phyloP scores from a whole-genome alignment of 169 alveolate genomes.

The Eimeria praecox region DNA sequence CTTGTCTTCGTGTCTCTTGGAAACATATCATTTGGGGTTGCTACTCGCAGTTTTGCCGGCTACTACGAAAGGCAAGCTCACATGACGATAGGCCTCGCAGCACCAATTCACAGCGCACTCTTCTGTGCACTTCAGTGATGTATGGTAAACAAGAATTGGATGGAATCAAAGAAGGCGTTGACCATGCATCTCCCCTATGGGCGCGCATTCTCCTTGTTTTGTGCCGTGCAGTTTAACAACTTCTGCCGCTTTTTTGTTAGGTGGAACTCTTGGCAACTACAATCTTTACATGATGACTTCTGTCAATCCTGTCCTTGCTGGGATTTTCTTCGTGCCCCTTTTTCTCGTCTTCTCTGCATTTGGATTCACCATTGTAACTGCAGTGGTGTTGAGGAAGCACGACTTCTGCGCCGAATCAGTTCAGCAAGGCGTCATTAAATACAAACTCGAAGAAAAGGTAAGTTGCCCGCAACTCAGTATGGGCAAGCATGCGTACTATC shows the following conservation, averaged over 20 bases:
- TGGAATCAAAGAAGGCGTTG: neutral
- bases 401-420: constrained; percentile 44
- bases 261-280: constrained; percentile 67
- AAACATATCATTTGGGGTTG: constrained; percentile 61
- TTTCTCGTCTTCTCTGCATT: constrained; percentile 51
- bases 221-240: constrained; percentile 35
- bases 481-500: neutral
- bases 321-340: constrained; percentile 62
- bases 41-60: constrained; percentile 54
- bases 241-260: constrained; percentile 64
- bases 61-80: constrained; percentile 66
- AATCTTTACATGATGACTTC: constrained; percentile 12
- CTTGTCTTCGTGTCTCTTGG: constrained; percentile 63
- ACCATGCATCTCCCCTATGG: neutral
- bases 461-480: neutral
- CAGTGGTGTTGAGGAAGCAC: constrained; percentile 66
- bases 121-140: neutral
- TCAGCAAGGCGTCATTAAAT: constrained; percentile 8
- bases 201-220: neutral
- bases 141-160: neutral
- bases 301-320: constrained; percentile 39
- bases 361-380: constrained; percentile 65
- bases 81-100: neutral
- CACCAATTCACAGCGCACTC: neutral
- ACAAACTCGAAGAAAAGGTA: constrained; percentile 30